Percentiles rank a stretch among this genome's conserved stretches.
These are phyloP conservation scores for Russula sp. DNA, from an alignment of 768 basidiomycete species.

Conservation along the genomic window DNA sequence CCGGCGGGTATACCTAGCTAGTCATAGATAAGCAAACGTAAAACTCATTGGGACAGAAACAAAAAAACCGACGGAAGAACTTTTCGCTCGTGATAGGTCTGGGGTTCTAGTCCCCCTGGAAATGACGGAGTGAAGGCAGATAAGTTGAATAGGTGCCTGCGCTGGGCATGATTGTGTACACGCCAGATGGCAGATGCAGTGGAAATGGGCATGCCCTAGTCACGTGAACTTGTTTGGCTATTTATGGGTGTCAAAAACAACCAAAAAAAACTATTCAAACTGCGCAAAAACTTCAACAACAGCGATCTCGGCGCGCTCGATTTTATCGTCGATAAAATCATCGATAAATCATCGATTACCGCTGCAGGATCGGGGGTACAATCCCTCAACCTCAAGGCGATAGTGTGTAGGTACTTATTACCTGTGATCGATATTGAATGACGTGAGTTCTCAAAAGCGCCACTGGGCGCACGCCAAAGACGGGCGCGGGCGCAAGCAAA, in stretches of 20 bases:
- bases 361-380: not conserved
- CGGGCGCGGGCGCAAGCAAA: not conserved
- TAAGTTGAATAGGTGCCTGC: slow-evolving; percentile 37
- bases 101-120: slow-evolving; percentile 42
- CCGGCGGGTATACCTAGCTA: slow-evolving; percentile 75
- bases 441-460: slow-evolving; percentile 25
- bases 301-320: slow-evolving; percentile 23
- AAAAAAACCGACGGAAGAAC: slow-evolving; percentile 71
- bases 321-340: not conserved
- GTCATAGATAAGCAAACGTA: slow-evolving; percentile 12
- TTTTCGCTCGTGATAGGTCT: slow-evolving; percentile 79
- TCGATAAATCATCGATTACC: not conserved
- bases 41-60: slow-evolving; percentile 12
- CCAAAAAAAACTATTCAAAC: slow-evolving; percentile 14
- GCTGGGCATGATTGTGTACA: slow-evolving; percentile 9
- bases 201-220: slow-evolving; percentile 10
- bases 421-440: slow-evolving; percentile 1
- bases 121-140: slow-evolving; percentile 44
- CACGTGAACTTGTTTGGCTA: slow-evolving; percentile 4
- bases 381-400: not conserved
- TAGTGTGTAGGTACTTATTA: slow-evolving; percentile 8
- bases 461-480: not conserved
- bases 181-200: slow-evolving; percentile 3
- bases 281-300: slow-evolving; percentile 23
- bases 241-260: not conserved